Evolutionary conservation across 2,329 filamentous ascomycete genomes (phyloP), one percentile per base, ranked within the genome.

Genomic region (Lachnellula cervina): DNA sequence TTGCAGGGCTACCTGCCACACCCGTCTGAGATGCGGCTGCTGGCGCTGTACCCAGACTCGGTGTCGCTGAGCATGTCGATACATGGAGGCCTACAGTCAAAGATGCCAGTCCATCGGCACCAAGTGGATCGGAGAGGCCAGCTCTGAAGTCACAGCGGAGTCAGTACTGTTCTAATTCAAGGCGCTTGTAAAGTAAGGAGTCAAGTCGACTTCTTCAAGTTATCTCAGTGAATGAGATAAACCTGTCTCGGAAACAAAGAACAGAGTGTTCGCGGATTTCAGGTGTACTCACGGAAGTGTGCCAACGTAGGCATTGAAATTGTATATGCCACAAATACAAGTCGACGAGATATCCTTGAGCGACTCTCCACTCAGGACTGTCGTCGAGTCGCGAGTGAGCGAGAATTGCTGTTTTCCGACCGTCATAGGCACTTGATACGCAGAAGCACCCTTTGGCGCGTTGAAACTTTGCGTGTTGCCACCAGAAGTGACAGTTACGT

Each of bases 21-120:
- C 13, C 13, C n/a, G 37, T 38, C n/a, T 34, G 51, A 42, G 16
- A 17, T n/a, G 55, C 32, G 8, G 25, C 52, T 17, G 66, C 49
- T 0, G 62, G 62, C 55, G 65, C 68, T 25, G 66, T 68, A 2
- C 64, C 64, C 14, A 72, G 62, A 28, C 69, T 71, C 16, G 70
- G 70, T 40, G 56, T 64, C 11, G 70, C 59, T 43, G 63, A 59
- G 52, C 68, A 70, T 2, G 68, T 69, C 6, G 58, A 64, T 14
- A 70, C 68, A 40, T 64, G 66, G 5, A 70, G 62, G n/a, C 68
- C 68, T 3, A 59, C 55, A 13, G 67, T 68, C 13, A 70, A 59
- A 7, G 64, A 67, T 0, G 61, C 62, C 5, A 70, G 54, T 3
- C 68, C 68, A 51, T 60, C 59, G 17, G 55, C 56, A 16, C 56